phyloP scores from a whole-genome alignment of 805 yeast genomes.

The Blastobotrys attinorum region DNA sequence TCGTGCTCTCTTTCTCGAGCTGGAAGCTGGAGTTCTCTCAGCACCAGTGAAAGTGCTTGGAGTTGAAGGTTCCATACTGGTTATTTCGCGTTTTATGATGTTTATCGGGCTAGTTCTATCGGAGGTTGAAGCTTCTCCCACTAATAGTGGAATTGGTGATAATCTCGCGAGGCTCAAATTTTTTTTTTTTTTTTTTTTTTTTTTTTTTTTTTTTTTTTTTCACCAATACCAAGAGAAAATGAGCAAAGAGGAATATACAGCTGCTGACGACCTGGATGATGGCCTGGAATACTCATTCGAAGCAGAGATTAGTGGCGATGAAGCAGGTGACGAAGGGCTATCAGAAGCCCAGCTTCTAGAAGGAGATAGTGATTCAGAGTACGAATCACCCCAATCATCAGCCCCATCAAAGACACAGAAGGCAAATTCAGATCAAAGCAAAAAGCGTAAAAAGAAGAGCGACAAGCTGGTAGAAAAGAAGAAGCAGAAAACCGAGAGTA shows the following conservation, averaged over 20 bases:
- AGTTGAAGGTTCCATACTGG: neutral
- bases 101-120: neutral
- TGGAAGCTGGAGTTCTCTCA: neutral
- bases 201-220: conserved; percentile 2
- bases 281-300: conserved; percentile 58
- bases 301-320: too few species aligned
- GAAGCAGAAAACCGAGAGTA: conserved; percentile 58
- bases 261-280: conserved; percentile 71
- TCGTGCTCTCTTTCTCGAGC: conserved; percentile 3
- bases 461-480: conserved; percentile 34
- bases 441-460: conserved; percentile 8
- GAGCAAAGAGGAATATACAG: neutral
- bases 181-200: too few species aligned
- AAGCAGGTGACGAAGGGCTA: conserved; percentile 29
- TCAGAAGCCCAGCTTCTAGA: conserved; percentile 28
- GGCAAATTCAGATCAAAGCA: conserved; percentile 17
- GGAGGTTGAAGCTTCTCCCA: neutral
- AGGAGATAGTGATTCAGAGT: conserved; percentile 15
- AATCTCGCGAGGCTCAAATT: neutral
- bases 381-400: conserved; percentile 16
- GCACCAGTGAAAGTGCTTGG: neutral
- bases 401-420: conserved; percentile 12
- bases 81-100: neutral
- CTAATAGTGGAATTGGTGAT: too few species aligned
- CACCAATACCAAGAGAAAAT: too few species aligned